These are phyloP conservation scores for Dryas integrifolia DNA, from an alignment of 331 rosid genomes.

Conservation along the genomic window DNA sequence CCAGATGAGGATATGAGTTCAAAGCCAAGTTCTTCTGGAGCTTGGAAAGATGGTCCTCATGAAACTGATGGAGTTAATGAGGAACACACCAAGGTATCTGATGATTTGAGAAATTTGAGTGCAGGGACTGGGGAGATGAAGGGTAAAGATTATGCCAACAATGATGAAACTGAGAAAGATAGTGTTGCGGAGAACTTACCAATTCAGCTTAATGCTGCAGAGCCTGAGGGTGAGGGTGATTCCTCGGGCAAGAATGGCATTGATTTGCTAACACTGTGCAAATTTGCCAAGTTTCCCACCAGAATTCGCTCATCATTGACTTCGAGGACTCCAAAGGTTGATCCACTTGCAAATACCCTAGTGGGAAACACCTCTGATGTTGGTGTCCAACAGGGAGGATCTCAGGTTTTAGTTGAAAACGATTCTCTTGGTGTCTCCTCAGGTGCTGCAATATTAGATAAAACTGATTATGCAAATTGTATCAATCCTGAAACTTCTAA, in stretches of 20 bases:
- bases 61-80: slow-evolving; percentile 21
- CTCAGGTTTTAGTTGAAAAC: slow-evolving; percentile 37
- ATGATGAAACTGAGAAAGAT: slow-evolving; percentile 43
- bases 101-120: slow-evolving; percentile 3
- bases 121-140: slow-evolving; percentile 30
- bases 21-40: slow-evolving; percentile 42
- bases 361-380: slow-evolving; percentile 25
- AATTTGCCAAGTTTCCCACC: slow-evolving; percentile 79
- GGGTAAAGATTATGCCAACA: slow-evolving; percentile 37
- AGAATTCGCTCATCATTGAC: slow-evolving; percentile 63
- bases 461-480: slow-evolving; percentile 36
- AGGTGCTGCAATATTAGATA: slow-evolving; percentile 37
- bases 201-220: slow-evolving; percentile 35
- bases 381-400: slow-evolving; percentile 28
- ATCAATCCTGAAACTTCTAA: slow-evolving; percentile 40
- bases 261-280: slow-evolving; percentile 62
- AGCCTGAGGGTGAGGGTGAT: slow-evolving; percentile 40
- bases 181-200: slow-evolving; percentile 41
- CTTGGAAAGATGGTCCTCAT: slow-evolving; percentile 32
- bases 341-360: slow-evolving; percentile 30
- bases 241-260: slow-evolving; percentile 34
- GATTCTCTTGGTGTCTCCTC: slow-evolving; percentile 38
- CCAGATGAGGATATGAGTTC: slow-evolving; percentile 40
- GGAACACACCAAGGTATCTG: slow-evolving; percentile 35
- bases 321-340: slow-evolving; percentile 48